Conservation (phyloP, 371 early-diverging fungal species). For the Smittium culicis region DNA sequence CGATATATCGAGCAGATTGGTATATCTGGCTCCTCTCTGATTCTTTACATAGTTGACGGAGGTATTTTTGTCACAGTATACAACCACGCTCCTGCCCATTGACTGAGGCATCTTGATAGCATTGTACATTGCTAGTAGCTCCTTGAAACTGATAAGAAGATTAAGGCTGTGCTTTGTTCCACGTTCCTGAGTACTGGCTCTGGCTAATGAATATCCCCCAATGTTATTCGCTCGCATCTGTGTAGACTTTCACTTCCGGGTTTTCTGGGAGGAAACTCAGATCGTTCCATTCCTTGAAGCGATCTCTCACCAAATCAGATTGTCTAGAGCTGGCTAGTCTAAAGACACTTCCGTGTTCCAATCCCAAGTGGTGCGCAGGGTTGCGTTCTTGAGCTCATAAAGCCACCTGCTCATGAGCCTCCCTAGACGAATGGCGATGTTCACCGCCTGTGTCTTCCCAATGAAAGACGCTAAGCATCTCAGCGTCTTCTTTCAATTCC, state of each 20-base stretch:
- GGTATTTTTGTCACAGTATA: not conserved
- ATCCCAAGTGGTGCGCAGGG: not conserved
- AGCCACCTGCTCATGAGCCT: not conserved
- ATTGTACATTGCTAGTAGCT: not conserved
- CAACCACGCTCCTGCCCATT: not conserved
- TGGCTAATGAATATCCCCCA: not conserved
- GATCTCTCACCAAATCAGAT: not conserved
- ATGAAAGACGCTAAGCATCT: conserved; percentile 3
- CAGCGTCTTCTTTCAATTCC: not conserved
- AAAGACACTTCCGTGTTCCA: not conserved
- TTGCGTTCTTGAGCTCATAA: not conserved
- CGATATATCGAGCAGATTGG: not conserved
- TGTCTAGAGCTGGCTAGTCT: not conserved
- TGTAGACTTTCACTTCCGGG: not conserved
- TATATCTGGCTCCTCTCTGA: not conserved
- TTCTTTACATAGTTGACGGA: not conserved
- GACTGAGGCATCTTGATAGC: not conserved
- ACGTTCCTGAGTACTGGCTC: not conserved
- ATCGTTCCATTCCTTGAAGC: not conserved
- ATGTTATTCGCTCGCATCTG: not conserved
- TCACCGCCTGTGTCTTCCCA: conserved; percentile 8
- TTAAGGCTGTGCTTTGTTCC: not conserved
- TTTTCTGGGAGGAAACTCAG: not conserved
- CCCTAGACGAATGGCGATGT: not conserved
- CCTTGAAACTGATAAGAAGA: not conserved